Base-by-base conservation (phyloP, 169 alveolate genomes). In the Neospora caninum region DNA sequence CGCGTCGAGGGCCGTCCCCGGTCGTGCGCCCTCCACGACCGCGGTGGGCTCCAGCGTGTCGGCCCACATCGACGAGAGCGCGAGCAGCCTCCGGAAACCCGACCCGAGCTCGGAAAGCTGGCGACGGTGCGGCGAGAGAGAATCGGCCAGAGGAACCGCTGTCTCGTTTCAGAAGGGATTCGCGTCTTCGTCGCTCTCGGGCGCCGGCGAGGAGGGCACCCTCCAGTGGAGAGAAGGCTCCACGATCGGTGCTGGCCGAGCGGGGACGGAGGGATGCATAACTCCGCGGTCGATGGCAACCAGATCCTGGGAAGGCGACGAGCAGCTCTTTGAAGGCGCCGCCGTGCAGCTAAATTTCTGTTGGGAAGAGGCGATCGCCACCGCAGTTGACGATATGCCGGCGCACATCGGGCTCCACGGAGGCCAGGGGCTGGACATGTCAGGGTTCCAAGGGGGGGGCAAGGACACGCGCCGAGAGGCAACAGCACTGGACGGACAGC, bases 321-420 rank as follows among this genome's bases (percentile, higher is more conserved):
- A 82, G 89, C 89, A 82, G 67, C 34, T 82, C 13, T 82, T 82
- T 25, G 89, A 82, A 41, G 89, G 69, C 38, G 64, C 89, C 39
- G 69, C 89, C 1, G 89, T 82, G 53, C 67, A 42, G 31, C 38
- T 82, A 29, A 38, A 82, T 18, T 82, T 82, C 31, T 22, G 39
- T 20, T 82, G 89, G 89, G 69, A 82, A 9, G 38, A 82, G 16
- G 89, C 89, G 18, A 36, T 82, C 41, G 89, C 64, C 27, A 27
- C 20, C 31, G 34, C 67, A 0, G 41, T 82, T 36, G 89, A 82
- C 64, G 89, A 36, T 22, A 13, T 13, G 38, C 67, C 67, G 38
- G 31, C 41, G 67, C 34, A 41, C 67, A 13, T 38, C 31, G 6
- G 36, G 69, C 89, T 82, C 34, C 25, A 49, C 6, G 64, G 34